Evolutionary conservation across 495 filamentous ascomycete genomes (phyloP).

Genomic region (Ramalina intermedia): DNA sequence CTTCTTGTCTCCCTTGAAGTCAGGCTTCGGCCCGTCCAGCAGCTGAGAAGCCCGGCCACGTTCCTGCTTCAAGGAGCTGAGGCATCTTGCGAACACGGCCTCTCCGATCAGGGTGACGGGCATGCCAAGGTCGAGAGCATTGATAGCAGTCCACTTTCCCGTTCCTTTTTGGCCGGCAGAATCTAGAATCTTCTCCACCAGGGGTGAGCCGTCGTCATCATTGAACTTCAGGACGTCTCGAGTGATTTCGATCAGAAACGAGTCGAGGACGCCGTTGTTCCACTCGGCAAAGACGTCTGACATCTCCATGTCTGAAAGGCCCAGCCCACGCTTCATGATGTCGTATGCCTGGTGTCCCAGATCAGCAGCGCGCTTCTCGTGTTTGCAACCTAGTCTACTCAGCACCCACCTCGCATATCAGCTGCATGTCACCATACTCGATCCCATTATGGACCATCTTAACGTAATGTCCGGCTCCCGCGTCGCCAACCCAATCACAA

Average conservation of each 20-base stretch:
- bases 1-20: slow-evolving; percentile 80
- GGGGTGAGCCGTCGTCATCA: slow-evolving; percentile 76
- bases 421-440: slow-evolving; percentile 99
- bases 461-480: slow-evolving; percentile 98
- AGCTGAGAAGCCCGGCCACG: slow-evolving; percentile 67
- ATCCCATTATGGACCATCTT: slow-evolving; percentile 99
- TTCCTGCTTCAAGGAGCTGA: slow-evolving; percentile 89
- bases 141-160: slow-evolving; percentile 99
- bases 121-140: slow-evolving; percentile 96
- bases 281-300: slow-evolving; percentile 87
- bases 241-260: slow-evolving; percentile 98
- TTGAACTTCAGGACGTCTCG: slow-evolving; percentile 94
- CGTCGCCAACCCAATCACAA: slow-evolving; percentile 99
- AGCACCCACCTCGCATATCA: slow-evolving; percentile 81
- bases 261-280: slow-evolving; percentile 98
- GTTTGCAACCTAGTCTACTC: background rate
- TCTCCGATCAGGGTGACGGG: slow-evolving; percentile 96
- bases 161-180: slow-evolving; percentile 98
- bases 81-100: slow-evolving; percentile 86
- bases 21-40: slow-evolving; percentile 60
- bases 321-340: slow-evolving; percentile 94
- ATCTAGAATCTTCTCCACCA: slow-evolving; percentile 98
- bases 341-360: slow-evolving; percentile 70
- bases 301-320: slow-evolving; percentile 75
- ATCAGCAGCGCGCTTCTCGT: slow-evolving; percentile 5